Conservation (phyloP, 1,139 yeast species). For the Candida tunisiensis region DNA sequence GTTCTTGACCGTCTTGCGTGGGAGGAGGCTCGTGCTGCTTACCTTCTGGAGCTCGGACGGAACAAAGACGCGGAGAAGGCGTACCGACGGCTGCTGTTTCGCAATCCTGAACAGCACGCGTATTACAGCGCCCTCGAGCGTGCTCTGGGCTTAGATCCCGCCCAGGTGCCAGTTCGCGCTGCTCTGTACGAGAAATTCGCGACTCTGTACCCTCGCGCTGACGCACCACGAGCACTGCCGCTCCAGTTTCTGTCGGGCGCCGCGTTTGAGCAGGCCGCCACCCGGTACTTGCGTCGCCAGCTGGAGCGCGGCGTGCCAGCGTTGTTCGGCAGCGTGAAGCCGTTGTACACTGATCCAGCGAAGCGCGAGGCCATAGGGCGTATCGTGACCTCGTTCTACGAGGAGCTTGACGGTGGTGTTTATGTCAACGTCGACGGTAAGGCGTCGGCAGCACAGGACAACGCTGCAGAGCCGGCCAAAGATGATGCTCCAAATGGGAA, state of each 20-base stretch:
- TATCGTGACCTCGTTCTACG: slow-evolving; percentile 34
- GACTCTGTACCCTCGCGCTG: slow-evolving; percentile 66
- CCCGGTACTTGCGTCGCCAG: slow-evolving; percentile 38
- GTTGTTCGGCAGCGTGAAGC: slow-evolving; percentile 71
- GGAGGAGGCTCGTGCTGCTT: slow-evolving; percentile 52
- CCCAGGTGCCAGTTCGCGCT: slow-evolving; percentile 10
- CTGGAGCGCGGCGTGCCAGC: slow-evolving; percentile 81
- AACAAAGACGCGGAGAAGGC: slow-evolving; percentile 47
- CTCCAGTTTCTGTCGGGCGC: slow-evolving; percentile 49
- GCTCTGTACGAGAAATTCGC: slow-evolving; percentile 45
- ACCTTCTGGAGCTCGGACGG: slow-evolving; percentile 27
- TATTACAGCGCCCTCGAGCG: slow-evolving; percentile 56
- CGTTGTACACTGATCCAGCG: slow-evolving; percentile 39
- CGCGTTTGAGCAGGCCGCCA: slow-evolving; percentile 28
- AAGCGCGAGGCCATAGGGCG: slow-evolving; percentile 35
- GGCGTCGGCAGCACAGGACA: no score
- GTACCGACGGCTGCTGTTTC: slow-evolving; percentile 54
- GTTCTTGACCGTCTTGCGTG: slow-evolving; percentile 50
- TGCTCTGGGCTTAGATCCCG: slow-evolving; percentile 27
- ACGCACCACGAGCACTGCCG: slow-evolving; percentile 66
- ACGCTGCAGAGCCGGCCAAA: no score
- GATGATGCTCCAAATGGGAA: slow-evolving; percentile 9
- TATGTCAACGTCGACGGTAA: no score
- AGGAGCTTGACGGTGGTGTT: slow-evolving; percentile 5
- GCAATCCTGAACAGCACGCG: slow-evolving; percentile 67